Base-by-base conservation (phyloP, 345 rosid genomes). In the Lumnitzera littorea region DNA sequence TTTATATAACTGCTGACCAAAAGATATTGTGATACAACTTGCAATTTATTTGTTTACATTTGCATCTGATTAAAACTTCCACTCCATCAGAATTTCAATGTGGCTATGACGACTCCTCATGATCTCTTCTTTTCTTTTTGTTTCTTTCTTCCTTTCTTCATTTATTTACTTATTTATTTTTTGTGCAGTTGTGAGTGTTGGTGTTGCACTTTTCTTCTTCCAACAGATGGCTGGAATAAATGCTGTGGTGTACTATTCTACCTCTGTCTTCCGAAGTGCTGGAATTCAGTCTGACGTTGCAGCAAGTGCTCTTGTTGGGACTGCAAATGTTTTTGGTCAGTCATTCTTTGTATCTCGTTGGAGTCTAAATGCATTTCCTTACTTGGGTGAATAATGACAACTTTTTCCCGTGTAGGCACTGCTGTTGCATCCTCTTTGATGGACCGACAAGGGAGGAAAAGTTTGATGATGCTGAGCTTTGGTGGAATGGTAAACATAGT, bases 281-380 rank as follows among this genome's bases (percentile, higher is more conserved):
- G 97, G 99, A 55, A 78, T 94, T 66, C 76, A 74, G 67, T 94
- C 99, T 64, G 97, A 94, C 78, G 95, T 94, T 56, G 96, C 99
- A 67, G 97, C 99, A 48, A 94, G 99, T 80, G 99, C 97, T 70
- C 88, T 94, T 49, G 99, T 94, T 70, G 99, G 97, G 68, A 96
- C 96, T 58, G 76, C 99, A 68, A 94, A 94, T 62, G 99, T 94
- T 73, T 76, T 94, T 64, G 99, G 97, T 94, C 65, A 62, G 73
- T 59, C 3, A n/a, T 11, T 52, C 2, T 47, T 59, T 31, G 17
- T 49, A 57, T 29, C 46, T 31, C 10, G 23, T 65, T 61, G 51
- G 27, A 62, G 16, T 13, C 24, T 20, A 11, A 8, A 14, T 50
- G 49, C 27, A 52, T 0, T 29, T 51, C 15, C 48, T 12, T 50